A percentile compares a stretch with the other conserved stretches of the same genome.
phyloP scores from a whole-genome alignment of 345 rosid species.

The Cardamine chenopodiifolia region DNA sequence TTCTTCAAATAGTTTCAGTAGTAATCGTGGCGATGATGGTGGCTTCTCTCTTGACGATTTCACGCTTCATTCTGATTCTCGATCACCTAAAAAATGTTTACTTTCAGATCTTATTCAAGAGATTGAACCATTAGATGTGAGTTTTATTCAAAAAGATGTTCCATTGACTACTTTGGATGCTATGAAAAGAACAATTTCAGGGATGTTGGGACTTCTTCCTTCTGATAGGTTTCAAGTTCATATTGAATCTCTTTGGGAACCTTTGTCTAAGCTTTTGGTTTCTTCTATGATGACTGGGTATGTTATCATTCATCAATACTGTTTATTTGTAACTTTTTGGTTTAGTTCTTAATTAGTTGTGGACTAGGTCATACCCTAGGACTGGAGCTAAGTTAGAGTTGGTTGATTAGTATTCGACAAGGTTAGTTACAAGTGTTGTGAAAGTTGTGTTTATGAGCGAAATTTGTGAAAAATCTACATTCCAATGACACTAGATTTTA shows the following conservation, averaged over 20 bases:
- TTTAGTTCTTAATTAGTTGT: not conserved
- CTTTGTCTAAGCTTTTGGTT: slow-evolving; percentile 79
- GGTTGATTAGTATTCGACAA: not conserved
- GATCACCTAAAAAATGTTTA: slow-evolving; percentile 52
- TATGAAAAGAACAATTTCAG: slow-evolving; percentile 94
- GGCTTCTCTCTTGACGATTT: slow-evolving; percentile 57
- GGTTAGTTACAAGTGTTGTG: not conserved
- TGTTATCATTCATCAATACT: slow-evolving; percentile 29
- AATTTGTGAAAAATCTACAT: not conserved
- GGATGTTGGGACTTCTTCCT: slow-evolving; percentile 97
- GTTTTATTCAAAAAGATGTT: slow-evolving; percentile 86
- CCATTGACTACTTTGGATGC: slow-evolving; percentile 87
- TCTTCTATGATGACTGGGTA: slow-evolving; percentile 99
- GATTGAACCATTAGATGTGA: slow-evolving; percentile 91
- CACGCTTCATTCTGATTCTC: slow-evolving; percentile 41
- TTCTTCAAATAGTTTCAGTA: slow-evolving; percentile 44
- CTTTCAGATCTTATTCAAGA: slow-evolving; percentile 75
- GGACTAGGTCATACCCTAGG: not conserved
- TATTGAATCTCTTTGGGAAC: slow-evolving; percentile 92
- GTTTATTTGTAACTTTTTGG: not conserved
- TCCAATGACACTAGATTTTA: not conserved
- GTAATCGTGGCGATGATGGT: slow-evolving; percentile 25
- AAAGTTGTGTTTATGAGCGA: not conserved
- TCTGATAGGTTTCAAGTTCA: slow-evolving; percentile 87
- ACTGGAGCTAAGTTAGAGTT: not conserved